Evolutionary conservation across 495 filamentous ascomycete genomes (phyloP), one percentile per base, ranked within the genome.

Genomic region (Niebla homalea): DNA sequence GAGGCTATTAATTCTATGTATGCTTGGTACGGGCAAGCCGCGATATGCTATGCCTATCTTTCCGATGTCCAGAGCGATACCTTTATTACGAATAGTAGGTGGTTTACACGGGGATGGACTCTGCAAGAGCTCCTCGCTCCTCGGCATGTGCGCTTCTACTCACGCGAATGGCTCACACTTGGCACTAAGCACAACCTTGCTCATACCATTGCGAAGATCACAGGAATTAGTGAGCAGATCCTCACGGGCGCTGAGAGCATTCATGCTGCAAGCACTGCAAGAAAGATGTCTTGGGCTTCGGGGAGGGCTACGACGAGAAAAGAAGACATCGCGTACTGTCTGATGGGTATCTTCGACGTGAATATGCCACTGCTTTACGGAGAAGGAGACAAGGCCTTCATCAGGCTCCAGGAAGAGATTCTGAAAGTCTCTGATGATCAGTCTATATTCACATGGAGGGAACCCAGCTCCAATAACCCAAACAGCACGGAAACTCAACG

Each of bases 71-170:
- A 16, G 14, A 36, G 26, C 23, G 22, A 32, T 15, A 29, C 6
- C 20, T 18, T 14, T 15, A 7, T 20, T 7, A n/a, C 10, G 11
- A 37, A 36, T 3, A 55, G 52, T 43, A 41, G 26, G 14, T 72
- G 70, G 67, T 72, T 71, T 36, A 60, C 43, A 1, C 50, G 70
- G 40, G 69, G 68, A 0, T 73, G 67, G 63, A 70, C 67, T 5
- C 38, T 71, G 11, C 66, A 71, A 38, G 67, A 71, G 51, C 58
- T 72, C 0, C 50, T 72, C 12, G 64, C 66, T 0, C 62, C 65
- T 0, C 16, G 7, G 2, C 6, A 49, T 0, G 23, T 72, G 4
- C 16, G 40, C 0, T 71, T 73, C 48, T 69, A 54, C 49, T 48
- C 58, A 5, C 11, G 7, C 2, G 40, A 49, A 7, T 69, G 63